phyloP scores from a whole-genome alignment of 129 eudicot genomes.

The Tagetes erecta region DNA sequence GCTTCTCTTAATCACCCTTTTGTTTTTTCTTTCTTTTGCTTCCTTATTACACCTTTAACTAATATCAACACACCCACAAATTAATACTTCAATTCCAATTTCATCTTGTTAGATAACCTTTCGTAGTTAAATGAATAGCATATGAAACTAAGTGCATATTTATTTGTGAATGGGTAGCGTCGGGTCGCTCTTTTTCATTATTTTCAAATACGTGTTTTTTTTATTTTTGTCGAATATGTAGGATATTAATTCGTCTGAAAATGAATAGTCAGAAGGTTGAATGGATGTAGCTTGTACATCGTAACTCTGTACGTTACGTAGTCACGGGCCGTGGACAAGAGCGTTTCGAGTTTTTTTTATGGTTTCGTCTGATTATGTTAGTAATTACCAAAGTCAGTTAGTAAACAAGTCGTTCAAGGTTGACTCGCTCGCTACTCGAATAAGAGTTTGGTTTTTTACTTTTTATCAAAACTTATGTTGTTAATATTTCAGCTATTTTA shows the following conservation, averaged over 20 bases:
- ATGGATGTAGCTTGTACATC: background rate
- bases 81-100: background rate
- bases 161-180: background rate
- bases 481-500: no score
- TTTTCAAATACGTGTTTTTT: no score
- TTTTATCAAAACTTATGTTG: no score
- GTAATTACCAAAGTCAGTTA: no score
- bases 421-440: no score
- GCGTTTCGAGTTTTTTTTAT: no score
- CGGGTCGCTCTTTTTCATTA: background rate
- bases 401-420: no score
- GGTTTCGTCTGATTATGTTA: no score
- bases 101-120: background rate
- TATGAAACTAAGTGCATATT: background rate
- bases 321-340: no score
- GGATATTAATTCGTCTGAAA: background rate
- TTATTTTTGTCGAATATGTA: background rate
- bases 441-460: no score
- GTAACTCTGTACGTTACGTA: no score
- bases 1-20: constrained; percentile 37
- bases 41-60: constrained; percentile 59
- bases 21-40: constrained; percentile 42
- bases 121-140: background rate
- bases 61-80: constrained; percentile 25
- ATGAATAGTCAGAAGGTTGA: background rate